Evolutionary conservation across 2,329 filamentous ascomycete species (phyloP).

Genomic region (Aspergillus flavus): DNA sequence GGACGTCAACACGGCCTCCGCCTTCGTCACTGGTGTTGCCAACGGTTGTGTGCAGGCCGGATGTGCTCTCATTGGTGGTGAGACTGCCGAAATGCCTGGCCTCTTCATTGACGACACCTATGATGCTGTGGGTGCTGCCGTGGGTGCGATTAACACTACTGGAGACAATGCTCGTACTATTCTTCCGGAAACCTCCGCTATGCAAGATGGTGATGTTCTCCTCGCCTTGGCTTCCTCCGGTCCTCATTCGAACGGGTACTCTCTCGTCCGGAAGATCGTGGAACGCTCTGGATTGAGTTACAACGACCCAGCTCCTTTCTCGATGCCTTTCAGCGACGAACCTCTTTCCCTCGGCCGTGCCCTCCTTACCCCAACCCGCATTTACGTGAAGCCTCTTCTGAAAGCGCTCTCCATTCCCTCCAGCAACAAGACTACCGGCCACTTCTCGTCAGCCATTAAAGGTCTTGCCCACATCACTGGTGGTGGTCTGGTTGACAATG

Average conservation of each 20-base stretch:
- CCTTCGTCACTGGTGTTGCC: slow-evolving; percentile 91
- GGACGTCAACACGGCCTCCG: slow-evolving; percentile 72
- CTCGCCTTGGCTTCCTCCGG: slow-evolving; percentile 84
- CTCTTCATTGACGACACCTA: slow-evolving; percentile 90
- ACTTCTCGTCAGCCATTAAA: slow-evolving; percentile 65
- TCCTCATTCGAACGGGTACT: slow-evolving; percentile 96
- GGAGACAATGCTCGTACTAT: slow-evolving; percentile 61
- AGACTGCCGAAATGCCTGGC: slow-evolving; percentile 98
- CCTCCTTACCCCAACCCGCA: slow-evolving; percentile 85
- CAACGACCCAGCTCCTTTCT: slow-evolving; percentile 76
- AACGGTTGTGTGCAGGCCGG: slow-evolving; percentile 81
- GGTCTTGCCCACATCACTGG: slow-evolving; percentile 97
- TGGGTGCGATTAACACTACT: slow-evolving; percentile 71
- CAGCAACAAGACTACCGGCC: slow-evolving; percentile 42
- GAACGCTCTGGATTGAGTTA: slow-evolving; percentile 72
- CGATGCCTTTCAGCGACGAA: slow-evolving; percentile 66
- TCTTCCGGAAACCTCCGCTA: slow-evolving; percentile 73
- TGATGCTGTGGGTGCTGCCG: slow-evolving; percentile 86
- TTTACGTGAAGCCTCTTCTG: slow-evolving; percentile 86
- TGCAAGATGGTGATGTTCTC: slow-evolving; percentile 81
- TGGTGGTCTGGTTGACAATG: slow-evolving; percentile 88
- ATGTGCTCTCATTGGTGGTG: slow-evolving; percentile 91
- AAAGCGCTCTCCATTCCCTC: slow-evolving; percentile 55
- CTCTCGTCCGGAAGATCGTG: slow-evolving; percentile 88
- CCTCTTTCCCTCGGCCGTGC: slow-evolving; percentile 64